These are phyloP conservation scores for Neopestalotiopsis rosae DNA, from an alignment of 2,329 filamentous ascomycete species.

Conservation along the genomic window DNA sequence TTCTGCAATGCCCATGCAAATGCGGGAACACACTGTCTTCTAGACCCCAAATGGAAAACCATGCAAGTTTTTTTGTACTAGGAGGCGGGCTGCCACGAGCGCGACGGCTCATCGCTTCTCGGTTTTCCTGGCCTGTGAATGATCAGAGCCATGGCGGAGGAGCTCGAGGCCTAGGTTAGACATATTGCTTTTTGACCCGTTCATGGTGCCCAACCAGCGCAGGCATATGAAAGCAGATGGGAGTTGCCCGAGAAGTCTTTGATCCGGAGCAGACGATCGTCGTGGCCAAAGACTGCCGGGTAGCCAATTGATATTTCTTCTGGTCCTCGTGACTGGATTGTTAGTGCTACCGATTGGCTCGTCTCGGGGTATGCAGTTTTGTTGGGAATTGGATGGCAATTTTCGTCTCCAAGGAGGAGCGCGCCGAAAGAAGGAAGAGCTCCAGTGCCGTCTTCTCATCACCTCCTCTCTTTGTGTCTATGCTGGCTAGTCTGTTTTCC, in stretches of 20 bases:
- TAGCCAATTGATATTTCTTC: neutral
- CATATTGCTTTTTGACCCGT: neutral
- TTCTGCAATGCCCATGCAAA: neutral
- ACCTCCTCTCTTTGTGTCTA: neutral
- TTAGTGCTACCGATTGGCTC: neutral
- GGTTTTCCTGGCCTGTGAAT: neutral
- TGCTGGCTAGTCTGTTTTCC: neutral
- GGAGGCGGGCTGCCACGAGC: neutral
- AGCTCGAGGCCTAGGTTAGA: neutral
- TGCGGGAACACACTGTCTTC: neutral
- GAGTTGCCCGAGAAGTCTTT: neutral
- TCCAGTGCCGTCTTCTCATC: neutral
- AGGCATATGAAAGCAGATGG: neutral
- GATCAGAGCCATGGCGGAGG: neutral
- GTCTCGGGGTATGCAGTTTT: neutral
- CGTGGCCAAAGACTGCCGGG: neutral
- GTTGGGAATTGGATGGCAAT: neutral
- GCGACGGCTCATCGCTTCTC: neutral
- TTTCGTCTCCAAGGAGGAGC: neutral
- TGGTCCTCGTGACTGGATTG: neutral
- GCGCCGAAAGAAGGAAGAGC: constrained; percentile 2
- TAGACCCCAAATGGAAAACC: neutral
- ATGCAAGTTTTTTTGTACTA: neutral
- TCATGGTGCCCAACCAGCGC: neutral
- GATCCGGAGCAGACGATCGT: neutral